phyloP scores from a whole-genome alignment of 495 filamentous ascomycete genomes.

The Amphirosellinia nigrospora region DNA sequence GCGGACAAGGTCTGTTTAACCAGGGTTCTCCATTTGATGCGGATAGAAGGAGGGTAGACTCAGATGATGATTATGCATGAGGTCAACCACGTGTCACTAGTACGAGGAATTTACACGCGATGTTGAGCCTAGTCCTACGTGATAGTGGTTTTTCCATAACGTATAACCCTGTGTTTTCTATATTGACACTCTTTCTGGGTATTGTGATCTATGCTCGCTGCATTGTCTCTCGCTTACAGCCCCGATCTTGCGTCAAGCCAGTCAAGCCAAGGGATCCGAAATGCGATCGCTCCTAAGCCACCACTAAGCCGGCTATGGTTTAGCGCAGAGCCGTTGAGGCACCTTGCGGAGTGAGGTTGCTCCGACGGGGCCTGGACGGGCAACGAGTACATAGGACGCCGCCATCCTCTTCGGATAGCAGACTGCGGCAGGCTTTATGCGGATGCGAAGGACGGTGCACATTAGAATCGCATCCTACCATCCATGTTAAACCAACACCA shows the following conservation, averaged over 20 bases:
- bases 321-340: background rate
- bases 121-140: background rate
- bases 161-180: background rate
- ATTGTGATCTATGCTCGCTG: background rate
- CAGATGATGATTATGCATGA: constrained; percentile 11
- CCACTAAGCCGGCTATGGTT: background rate
- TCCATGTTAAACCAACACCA: background rate
- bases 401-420: background rate
- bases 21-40: background rate
- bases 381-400: no score
- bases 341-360: constrained; percentile 4
- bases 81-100: background rate
- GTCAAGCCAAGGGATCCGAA: background rate
- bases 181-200: background rate
- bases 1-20: constrained; percentile 9
- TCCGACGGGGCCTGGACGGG: background rate
- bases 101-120: background rate
- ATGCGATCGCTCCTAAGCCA: background rate
- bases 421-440: background rate
- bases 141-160: background rate
- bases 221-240: background rate
- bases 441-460: background rate
- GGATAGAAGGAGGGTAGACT: background rate
- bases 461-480: background rate
- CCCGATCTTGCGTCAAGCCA: background rate